phyloP scores from a whole-genome alignment of 1,284 basidiomycete genomes.

The Sporisorium exsertum region DNA sequence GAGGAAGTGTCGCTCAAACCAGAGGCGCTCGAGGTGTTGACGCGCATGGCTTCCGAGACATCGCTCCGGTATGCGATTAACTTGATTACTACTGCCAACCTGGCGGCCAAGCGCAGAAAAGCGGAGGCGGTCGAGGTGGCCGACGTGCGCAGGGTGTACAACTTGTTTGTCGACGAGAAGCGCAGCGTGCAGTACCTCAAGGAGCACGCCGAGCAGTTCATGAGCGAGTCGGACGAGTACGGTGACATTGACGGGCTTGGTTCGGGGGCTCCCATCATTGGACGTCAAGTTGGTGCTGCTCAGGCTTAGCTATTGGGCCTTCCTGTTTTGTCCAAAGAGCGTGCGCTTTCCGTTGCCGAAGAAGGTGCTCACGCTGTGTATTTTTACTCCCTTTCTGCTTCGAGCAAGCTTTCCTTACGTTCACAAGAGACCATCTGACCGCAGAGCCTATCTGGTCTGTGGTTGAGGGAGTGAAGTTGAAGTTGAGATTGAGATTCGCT shows the following conservation, averaged over 20 bases:
- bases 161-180: constrained; percentile 89
- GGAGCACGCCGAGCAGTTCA: constrained; percentile 81
- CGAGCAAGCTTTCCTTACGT: neutral
- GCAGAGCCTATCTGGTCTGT: neutral
- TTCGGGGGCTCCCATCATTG: constrained; percentile 39
- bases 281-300: constrained; percentile 26
- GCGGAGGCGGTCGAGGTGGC: constrained; percentile 79
- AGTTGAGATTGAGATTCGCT: neutral
- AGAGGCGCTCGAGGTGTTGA: constrained; percentile 82
- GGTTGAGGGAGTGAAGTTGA: neutral
- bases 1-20: constrained; percentile 89
- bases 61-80: constrained; percentile 84
- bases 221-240: constrained; percentile 68
- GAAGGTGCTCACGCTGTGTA: constrained; percentile 16
- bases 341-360: neutral
- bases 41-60: constrained; percentile 85
- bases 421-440: too few relatives aligned
- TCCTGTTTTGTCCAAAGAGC: neutral
- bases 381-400: constrained; percentile 25
- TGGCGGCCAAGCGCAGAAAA: constrained; percentile 85
- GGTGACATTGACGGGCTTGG: constrained; percentile 40
- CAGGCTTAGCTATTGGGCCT: constrained; percentile 5
- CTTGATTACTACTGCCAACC: constrained; percentile 87
- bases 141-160: constrained; percentile 84
- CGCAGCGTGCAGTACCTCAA: constrained; percentile 89